Evolutionary conservation across 176 grass and related monocot species (phyloP), one percentile per base, ranked within the genome.

Genomic region (Bonia amplexicaulis): DNA sequence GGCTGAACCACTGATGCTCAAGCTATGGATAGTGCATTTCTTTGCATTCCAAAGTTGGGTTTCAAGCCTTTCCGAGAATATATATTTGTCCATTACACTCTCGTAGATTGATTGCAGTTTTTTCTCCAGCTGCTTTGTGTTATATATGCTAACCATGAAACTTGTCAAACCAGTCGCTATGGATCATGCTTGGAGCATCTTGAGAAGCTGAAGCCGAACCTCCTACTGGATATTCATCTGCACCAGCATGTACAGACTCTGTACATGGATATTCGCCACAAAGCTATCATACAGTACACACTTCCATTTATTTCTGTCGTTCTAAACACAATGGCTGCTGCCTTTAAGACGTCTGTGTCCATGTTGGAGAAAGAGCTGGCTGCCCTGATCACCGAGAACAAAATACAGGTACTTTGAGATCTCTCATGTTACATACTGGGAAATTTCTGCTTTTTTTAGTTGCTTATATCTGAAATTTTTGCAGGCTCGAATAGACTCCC

Each of bases 401-500:
- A 96, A 76, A 99, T 99, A 87, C 90, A 96, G 86, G 97, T 96
- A 82, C 40, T 25, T 27, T 62, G 61, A 29, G 49, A 52, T 31
- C 27, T 52, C 80, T 12, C 1, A 69, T 22, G 23, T 12, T 57
- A 13, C 10, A 10, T 54, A 15, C 4, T 6, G 4, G 22, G 44
- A 11, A 10, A 37, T 71, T 69, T 58, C 4, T 78, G 20, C 9
- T 41, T 87, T 17, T 69, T 60, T 13, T 82, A n/a, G 5, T 13
- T 80, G 55, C 19, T 86, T 75, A 2, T 82, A 71, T 44, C 9
- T 79, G 37, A 58, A 80, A 61, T 26, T 48, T 88, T 35, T 88
- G 84, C 83, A 99, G 97, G 97, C 97, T 12, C 88, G 97, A 35
- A 96, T 99, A 87, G 97, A 99, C 77, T 96, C 97, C 42, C 97